A percentile compares a stretch with the other conserved stretches of the same genome.
These are phyloP conservation scores for Copromyces sp. DNA, from an alignment of 495 filamentous ascomycete genomes.

Conservation along the genomic window DNA sequence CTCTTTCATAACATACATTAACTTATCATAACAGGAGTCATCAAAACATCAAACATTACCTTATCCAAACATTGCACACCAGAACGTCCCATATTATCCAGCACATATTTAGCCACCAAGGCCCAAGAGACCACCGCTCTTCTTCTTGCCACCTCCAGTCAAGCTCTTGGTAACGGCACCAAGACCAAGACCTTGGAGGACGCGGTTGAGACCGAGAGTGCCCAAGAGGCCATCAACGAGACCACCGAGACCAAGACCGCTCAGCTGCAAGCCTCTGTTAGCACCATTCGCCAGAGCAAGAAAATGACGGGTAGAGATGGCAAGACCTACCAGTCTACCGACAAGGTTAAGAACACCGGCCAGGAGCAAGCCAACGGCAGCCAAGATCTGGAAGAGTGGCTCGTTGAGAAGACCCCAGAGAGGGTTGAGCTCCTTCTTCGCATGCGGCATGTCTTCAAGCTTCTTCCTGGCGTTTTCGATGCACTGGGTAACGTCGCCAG, in stretches of 20 bases:
- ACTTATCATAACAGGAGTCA: neutral
- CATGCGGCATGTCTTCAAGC: constrained; percentile 83
- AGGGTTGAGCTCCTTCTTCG: constrained; percentile 88
- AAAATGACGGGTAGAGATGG: neutral
- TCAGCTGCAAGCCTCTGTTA: constrained; percentile 35
- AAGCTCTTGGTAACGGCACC: constrained; percentile 42
- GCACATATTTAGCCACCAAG: constrained; percentile 12
- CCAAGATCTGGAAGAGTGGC: constrained; percentile 87
- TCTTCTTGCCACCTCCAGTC: constrained; percentile 34
- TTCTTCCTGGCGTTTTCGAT: constrained; percentile 80
- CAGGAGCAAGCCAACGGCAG: constrained; percentile 76
- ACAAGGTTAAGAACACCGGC: constrained; percentile 76
- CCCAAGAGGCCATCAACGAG: constrained; percentile 70
- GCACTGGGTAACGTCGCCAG: constrained; percentile 53
- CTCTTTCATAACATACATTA: neutral
- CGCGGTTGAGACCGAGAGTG: constrained; percentile 67
- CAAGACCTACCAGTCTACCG: constrained; percentile 45
- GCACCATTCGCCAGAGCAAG: neutral
- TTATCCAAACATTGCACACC: neutral
- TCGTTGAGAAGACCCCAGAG: constrained; percentile 75
- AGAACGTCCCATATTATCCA: neutral
- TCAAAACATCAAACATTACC: neutral
- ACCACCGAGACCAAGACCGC: constrained; percentile 76
- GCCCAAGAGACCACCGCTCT: constrained; percentile 20
- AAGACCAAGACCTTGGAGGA: constrained; percentile 66